phyloP scores from a whole-genome alignment of 192 early-diverging fungal species.

The Dissophora globulifera region DNA sequence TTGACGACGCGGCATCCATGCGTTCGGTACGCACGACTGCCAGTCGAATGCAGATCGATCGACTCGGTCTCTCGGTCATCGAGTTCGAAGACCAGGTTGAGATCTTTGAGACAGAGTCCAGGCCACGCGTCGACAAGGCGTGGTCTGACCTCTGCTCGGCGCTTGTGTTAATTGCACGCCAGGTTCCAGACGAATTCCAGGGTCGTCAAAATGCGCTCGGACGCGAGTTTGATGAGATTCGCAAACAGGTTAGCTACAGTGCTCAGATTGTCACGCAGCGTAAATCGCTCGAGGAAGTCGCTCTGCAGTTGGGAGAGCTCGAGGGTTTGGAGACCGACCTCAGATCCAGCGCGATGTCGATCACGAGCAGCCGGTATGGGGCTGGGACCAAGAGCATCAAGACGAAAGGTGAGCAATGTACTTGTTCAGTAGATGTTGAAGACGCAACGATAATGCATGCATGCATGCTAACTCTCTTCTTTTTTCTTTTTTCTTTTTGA shows the following conservation, averaged over 20 bases:
- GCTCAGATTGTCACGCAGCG: slow-evolving; percentile 42
- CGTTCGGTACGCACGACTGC: slow-evolving; percentile 40
- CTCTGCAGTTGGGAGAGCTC: slow-evolving; percentile 23
- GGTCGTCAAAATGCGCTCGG: slow-evolving; percentile 22
- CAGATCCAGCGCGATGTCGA: background rate
- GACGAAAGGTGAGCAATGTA: slow-evolving; percentile 10
- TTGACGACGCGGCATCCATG: slow-evolving; percentile 33
- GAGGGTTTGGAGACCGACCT: slow-evolving; percentile 24
- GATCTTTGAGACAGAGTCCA: slow-evolving; percentile 46
- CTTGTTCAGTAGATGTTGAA: background rate
- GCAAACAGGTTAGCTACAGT: slow-evolving; percentile 37
- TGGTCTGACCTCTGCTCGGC: slow-evolving; percentile 45
- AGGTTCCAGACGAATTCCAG: slow-evolving; percentile 40
- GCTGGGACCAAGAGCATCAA: slow-evolving; percentile 1
- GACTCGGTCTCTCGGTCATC: slow-evolving; percentile 35
- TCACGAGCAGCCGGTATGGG: slow-evolving; percentile 14
- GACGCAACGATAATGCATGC: background rate
- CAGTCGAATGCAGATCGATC: slow-evolving; percentile 28
- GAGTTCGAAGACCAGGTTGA: slow-evolving; percentile 49
- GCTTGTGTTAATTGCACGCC: slow-evolving; percentile 22
- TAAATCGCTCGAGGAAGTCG: slow-evolving; percentile 32
- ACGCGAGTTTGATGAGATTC: slow-evolving; percentile 45
- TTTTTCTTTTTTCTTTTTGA: background rate
- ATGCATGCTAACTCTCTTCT: too few species aligned
- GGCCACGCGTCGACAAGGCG: slow-evolving; percentile 29